Base-by-base conservation (phyloP, 148 eudicot genomes). In the Diospyros kaki region DNA sequence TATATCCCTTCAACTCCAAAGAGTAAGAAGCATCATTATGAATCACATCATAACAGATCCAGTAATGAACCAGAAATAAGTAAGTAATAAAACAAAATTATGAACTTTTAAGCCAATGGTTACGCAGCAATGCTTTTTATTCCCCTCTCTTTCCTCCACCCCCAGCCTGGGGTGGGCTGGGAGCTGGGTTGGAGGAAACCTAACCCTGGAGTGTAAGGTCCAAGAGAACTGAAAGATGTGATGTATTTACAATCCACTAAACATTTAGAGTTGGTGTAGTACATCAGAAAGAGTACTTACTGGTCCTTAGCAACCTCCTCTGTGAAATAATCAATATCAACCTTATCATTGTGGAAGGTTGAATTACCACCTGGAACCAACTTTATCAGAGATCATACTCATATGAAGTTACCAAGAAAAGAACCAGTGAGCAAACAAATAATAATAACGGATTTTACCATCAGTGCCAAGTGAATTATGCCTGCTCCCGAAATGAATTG, bases 341-440 rank as follows among this genome's bases (percentile, higher is more conserved):
- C 73, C 58, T 83, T 85, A 65, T 86, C 87, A 73, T 74, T 77
- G 74, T 70, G 76, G 77, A 79, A 79, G 72, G 90, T 88, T 66
- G 85, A 73, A 75, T 68, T 81, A 63, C 85, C 84, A 83, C 85
- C 90, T 84, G 89, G 74, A 79, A 74, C 69, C 61, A 83, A 73
- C 63, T 53, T 48, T 75, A 18, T n/a, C 42, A 55, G 77, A 69
- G 41, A 79, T 28, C 48, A 76, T 44, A 14, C 4, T 45, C 41
- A 44, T 52, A 55, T 28, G 28, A 69, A 68, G 28, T 28, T 28
- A 28, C 28, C 28, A 28, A 28, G 28, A 28, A 56, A 46, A 75
- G 69, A 45, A 75, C 64, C n/a, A 40, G 28, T 28, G 56, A 75
- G 68, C 48, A 62, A 8, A 54, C 41, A 39, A 43, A 79, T 13